Percentiles rank a stretch among this genome's conserved stretches.
Conservation (phyloP, 257 asterid genomes). For the Penstemon eatonii region DNA sequence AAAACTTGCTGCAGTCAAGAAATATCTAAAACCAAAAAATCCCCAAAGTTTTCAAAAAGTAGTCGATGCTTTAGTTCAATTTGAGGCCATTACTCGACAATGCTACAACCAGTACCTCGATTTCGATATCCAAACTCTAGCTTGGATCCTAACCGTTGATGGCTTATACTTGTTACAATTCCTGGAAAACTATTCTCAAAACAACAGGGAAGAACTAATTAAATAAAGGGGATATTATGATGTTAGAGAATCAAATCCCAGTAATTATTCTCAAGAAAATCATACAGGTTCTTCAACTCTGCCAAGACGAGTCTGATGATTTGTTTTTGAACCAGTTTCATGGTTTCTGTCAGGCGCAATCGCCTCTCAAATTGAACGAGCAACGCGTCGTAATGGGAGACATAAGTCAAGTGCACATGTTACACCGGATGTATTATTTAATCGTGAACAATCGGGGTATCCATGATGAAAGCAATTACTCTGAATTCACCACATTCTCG, state of each 20-base stretch:
- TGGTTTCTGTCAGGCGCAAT: slow-evolving; percentile 24
- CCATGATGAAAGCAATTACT: too few relatives aligned
- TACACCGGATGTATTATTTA: slow-evolving; percentile 34
- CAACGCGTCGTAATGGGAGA: background rate
- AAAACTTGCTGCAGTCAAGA: slow-evolving; percentile 21
- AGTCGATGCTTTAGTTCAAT: background rate
- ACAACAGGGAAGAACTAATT: background rate
- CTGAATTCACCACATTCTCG: too few relatives aligned
- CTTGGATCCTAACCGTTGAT: slow-evolving; percentile 27
- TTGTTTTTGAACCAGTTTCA: background rate
- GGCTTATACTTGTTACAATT: slow-evolving; percentile 27
- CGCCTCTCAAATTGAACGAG: slow-evolving; percentile 33
- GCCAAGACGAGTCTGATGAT: background rate
- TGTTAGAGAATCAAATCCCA: slow-evolving; percentile 42
- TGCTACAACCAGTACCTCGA: slow-evolving; percentile 32
- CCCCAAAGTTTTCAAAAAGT: background rate
- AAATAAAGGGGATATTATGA: slow-evolving; percentile 5
- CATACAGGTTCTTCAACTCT: too few relatives aligned
- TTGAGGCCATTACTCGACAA: slow-evolving; percentile 23
- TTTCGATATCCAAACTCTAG: slow-evolving; percentile 13
- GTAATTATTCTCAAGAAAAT: background rate
- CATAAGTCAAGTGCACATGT: slow-evolving; percentile 24
- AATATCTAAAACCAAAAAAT: background rate
- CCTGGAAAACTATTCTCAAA: background rate
- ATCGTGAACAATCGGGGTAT: slow-evolving; percentile 23